Base-by-base conservation (phyloP, 208 protist genomes). In the Trypanosoma platydactyli region DNA sequence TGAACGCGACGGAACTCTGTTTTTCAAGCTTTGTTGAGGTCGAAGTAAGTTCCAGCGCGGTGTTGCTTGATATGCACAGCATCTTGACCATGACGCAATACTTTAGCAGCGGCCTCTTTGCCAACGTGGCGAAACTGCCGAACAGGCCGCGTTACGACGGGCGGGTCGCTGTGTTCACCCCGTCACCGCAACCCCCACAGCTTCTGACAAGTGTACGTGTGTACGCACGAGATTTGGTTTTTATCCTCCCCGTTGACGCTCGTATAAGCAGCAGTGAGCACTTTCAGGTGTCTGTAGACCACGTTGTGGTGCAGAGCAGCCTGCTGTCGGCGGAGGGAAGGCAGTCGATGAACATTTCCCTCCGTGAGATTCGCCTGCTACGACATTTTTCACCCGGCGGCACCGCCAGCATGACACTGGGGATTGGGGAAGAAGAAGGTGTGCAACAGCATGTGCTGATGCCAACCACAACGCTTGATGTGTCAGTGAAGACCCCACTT, bases 141-240 rank as follows among this genome's bases (percentile, higher is more conserved):
- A 79, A 79, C 22, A 82, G 90, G 16, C 77, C 90, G 20, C 71
- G 91, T 16, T 95, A 95, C 70, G 89, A 95, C 64, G 81, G 85
- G 7, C 71, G 79, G 20, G 73, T 81, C 49, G 24, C 29, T 0
- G 41, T 58, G 13, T 25, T 29, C 0, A 61, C 77, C 15, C 75
- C 76, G 18, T 42, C 71, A n/a, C 64, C 69, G 15, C 71, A 80
- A 51, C 70, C 79, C 6, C 87, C 86, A 42, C 68, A 63, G 41
- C 69, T 93, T 62, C 76, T 95, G 48, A 90, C 88, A 69, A 85
- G 83, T 68, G 68, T 93, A 27, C 84, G 79, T 25, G 71, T 93
- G 13, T 78, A 78, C 20, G 80, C 83, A 60, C 73, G 71, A 18
- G 82, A 92, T 71, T 80, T 83, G 7, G 55, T 66, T 6, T 69